A percentile compares a stretch with the other conserved stretches of the same genome.
phyloP scores from a whole-genome alignment of 1,284 basidiomycete species.

The Malassezia sympodialis region DNA sequence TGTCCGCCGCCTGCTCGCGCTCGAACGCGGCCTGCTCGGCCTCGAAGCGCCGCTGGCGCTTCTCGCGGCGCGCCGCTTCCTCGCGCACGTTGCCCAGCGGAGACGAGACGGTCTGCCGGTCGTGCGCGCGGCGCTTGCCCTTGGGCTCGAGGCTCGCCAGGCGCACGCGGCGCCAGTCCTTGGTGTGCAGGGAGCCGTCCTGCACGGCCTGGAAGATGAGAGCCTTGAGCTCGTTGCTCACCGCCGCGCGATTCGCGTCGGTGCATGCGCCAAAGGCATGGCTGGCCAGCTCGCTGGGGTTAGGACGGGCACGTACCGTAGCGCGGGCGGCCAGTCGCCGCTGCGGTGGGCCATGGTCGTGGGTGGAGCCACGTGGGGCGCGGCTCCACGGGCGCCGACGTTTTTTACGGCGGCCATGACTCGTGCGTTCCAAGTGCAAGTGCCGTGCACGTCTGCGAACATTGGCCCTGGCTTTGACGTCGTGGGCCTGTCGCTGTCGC shows the following conservation, averaged over 20 bases:
- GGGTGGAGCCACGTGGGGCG: background rate
- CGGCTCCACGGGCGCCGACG: background rate
- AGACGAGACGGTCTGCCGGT: conserved; percentile 54
- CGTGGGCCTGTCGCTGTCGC: conserved; percentile 86
- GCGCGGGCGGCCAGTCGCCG: conserved; percentile 14
- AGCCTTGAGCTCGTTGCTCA: conserved; percentile 49
- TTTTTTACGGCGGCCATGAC: conserved; percentile 2
- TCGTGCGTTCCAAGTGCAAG: conserved; percentile 57
- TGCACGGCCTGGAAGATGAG: conserved; percentile 50
- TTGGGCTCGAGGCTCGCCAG: conserved; percentile 6
- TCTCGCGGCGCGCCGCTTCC: conserved; percentile 35
- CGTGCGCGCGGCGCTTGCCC: background rate
- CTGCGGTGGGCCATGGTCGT: background rate
- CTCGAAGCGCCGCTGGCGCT: conserved; percentile 45
- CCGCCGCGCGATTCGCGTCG: conserved; percentile 48
- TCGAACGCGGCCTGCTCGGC: conserved; percentile 33
- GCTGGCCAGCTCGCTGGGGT: conserved; percentile 35
- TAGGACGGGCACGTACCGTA: conserved; percentile 7
- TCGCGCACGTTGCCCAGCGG: conserved; percentile 11
- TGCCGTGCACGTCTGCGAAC: conserved; percentile 94
- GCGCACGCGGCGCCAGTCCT: conserved; percentile 66
- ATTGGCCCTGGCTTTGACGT: conserved; percentile 99
- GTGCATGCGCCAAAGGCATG: conserved; percentile 42
- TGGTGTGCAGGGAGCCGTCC: conserved; percentile 70
- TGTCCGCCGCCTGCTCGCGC: conserved; percentile 24